These are phyloP conservation scores for Nicotiana otophora DNA, from an alignment of 257 asterid genomes.

Conservation along the genomic window DNA sequence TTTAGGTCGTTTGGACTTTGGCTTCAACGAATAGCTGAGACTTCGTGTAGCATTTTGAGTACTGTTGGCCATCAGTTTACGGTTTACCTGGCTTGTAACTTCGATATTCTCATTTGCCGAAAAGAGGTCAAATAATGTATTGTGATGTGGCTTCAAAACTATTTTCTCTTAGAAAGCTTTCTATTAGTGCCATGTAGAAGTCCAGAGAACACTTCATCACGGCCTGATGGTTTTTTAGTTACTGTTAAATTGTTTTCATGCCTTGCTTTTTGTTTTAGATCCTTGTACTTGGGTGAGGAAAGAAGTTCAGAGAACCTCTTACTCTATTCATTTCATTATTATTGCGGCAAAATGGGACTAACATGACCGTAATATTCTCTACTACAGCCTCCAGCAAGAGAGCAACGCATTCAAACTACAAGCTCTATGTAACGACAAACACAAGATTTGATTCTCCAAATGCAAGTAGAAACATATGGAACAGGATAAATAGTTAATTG, in stretches of 20 bases:
- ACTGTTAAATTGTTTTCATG: not conserved
- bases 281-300: not conserved
- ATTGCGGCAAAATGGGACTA: not conserved
- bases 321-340: not conserved
- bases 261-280: not conserved
- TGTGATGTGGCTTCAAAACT: not conserved
- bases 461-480: too few relatives aligned
- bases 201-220: not conserved
- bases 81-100: conserved; percentile 1
- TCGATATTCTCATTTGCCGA: not conserved
- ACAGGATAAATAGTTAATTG: too few relatives aligned
- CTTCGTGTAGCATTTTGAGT: conserved; percentile 3
- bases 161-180: not conserved
- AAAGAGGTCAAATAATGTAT: not conserved
- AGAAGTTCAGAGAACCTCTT: not conserved
- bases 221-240: not conserved
- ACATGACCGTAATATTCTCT: too few relatives aligned
- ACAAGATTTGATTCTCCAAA: too few relatives aligned
- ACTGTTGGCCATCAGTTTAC: not conserved
- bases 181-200: not conserved
- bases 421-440: too few relatives aligned
- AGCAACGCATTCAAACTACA: too few relatives aligned
- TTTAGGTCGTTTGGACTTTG: not conserved
- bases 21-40: not conserved
- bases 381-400: too few relatives aligned